Base-by-base conservation (phyloP, 1,284 basidiomycete genomes). In the Tilletia walkeri region DNA sequence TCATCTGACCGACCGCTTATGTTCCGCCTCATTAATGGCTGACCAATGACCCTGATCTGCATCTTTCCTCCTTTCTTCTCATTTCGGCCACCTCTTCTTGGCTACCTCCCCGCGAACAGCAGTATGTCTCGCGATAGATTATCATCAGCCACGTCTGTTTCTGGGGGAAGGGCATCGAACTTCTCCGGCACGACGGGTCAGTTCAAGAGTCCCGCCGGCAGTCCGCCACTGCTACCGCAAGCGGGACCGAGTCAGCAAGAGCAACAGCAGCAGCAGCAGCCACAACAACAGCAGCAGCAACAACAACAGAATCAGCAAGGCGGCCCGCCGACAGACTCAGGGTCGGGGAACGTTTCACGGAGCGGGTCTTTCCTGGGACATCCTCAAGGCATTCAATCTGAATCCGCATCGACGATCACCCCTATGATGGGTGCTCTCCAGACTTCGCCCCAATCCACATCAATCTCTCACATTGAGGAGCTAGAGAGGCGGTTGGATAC, bases 401-500 rank as follows among this genome's bases (percentile, higher is more conserved):
- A 7, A n/a, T 63, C 59, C 5, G 59, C 59, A 20, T 63, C 59
- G 12, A 63, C 59, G 1, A 38, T 63, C 34, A 38, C 36, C 30
- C 59, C 59, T 16, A 63, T 63, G 59, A 14, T 63, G 34, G 59
- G 59, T 36, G 59, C 34, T 34, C 56, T 61, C 7, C n/a, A 38
- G 38, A 41, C 63, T n/a, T 30, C 45, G 10, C 36, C 41, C 7
- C 65, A 39, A n/a, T 18, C 59, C 34, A 34, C 36, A 14, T 53
- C 67, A 14, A 53, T 56, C 47, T n/a, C 34, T n/a, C 59, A 63
- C 14, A 63, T 63, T n/a, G 78, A 77, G 30, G 91, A 94, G 77
- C 88, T 99, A 30, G 95, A 99, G 83, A 86, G 88, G 45, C 88
- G 92, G 39, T 87, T 99, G 56, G 88, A 90, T 68, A 90, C 93